Evolutionary conservation across 225 moss, liverwort and hornwort species (phyloP).

Genomic region (Sphagnum contortum): DNA sequence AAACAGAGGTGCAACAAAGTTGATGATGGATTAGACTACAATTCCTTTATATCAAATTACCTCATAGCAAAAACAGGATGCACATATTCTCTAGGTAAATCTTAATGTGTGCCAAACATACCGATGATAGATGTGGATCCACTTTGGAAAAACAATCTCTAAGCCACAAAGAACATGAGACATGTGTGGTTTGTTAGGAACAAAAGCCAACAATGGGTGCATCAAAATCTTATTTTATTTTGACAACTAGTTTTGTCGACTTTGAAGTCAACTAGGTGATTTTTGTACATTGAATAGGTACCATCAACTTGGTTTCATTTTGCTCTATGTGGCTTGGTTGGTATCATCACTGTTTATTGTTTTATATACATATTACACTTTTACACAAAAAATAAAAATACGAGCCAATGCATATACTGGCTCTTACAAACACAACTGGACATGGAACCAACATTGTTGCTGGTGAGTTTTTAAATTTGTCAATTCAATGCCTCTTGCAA

Average conservation of each 20-base stretch:
- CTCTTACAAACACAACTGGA: constrained; percentile 91
- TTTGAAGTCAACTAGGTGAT: constrained; percentile 90
- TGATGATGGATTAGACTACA: no score
- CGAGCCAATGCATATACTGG: constrained; percentile 86
- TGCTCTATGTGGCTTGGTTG: constrained; percentile 91
- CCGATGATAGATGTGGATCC: no score
- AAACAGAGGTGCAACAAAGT: no score
- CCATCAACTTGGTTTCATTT: constrained; percentile 98
- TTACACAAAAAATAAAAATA: constrained; percentile 92
- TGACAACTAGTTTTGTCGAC: not conserved
- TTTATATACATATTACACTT: constrained; percentile 98
- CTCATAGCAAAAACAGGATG: no score
- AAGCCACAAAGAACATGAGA: no score
- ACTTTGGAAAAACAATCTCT: no score
- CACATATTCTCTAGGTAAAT: no score
- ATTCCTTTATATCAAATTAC: no score
- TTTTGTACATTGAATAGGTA: constrained; percentile 87
- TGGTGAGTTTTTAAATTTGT: constrained; percentile 3
- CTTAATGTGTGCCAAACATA: no score
- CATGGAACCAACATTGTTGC: constrained; percentile 98
- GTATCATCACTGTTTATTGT: constrained; percentile 81
- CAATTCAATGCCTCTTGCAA: not conserved
- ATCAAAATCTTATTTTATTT: not conserved
- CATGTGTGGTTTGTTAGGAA: no score
- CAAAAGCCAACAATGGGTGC: not conserved